Conservation (phyloP, 2,329 filamentous ascomycete genomes). For the Macroventuria anomochaeta region DNA sequence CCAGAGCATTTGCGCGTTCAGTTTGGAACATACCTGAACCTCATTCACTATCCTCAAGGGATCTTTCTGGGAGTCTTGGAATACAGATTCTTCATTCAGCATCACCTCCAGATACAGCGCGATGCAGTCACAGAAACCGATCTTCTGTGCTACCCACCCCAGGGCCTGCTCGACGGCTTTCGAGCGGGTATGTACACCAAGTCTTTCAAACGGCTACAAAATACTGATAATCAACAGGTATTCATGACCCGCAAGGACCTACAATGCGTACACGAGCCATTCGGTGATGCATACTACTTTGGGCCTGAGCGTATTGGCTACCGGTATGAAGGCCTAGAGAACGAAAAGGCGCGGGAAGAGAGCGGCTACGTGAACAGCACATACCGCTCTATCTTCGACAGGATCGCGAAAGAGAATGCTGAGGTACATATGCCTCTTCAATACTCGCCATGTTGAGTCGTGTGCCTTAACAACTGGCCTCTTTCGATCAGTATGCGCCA, state of each 20-base stretch:
- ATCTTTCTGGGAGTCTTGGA: conserved; percentile 30
- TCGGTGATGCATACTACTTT: conserved; percentile 96
- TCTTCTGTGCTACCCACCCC: conserved; percentile 94
- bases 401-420: conserved; percentile 72
- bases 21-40: conserved; percentile 40
- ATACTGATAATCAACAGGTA: conserved; percentile 56
- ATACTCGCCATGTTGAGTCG: background rate
- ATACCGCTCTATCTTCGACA: conserved; percentile 78
- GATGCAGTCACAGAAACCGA: conserved; percentile 72
- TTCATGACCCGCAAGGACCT: conserved; percentile 95
- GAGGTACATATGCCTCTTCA: conserved; percentile 64
- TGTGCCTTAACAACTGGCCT: background rate
- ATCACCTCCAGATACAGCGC: conserved; percentile 21
- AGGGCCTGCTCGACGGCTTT: conserved; percentile 96
- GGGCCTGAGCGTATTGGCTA: conserved; percentile 85
- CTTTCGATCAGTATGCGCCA: background rate
- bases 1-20: conserved; percentile 30
- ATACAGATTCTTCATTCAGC: conserved; percentile 25
- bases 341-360: conserved; percentile 56
- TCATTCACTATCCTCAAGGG: conserved; percentile 8
- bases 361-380: conserved; percentile 74
- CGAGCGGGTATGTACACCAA: conserved; percentile 73
- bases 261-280: conserved; percentile 90
- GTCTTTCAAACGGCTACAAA: background rate
- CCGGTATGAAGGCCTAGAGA: conserved; percentile 76